Conservation (phyloP, 139 green algal species). For the Chlorella vulgaris region DNA sequence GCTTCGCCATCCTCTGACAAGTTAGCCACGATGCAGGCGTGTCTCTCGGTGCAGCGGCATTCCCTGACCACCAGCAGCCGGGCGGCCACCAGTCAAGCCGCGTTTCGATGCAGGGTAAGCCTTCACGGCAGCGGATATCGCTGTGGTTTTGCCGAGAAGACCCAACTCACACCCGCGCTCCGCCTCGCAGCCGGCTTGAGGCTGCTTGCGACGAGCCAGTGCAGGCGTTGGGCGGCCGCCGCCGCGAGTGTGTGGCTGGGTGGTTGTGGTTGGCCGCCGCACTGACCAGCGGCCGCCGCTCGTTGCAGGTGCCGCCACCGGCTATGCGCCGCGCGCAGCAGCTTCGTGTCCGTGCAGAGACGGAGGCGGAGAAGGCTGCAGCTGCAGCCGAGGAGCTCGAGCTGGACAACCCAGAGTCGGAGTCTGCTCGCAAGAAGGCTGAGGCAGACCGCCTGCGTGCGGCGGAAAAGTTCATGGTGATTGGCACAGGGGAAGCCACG, state of each 20-base stretch:
- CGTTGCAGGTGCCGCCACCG: conserved; percentile 7
- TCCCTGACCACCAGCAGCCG: not conserved
- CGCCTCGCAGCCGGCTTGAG: too few relatives aligned
- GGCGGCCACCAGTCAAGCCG: not conserved
- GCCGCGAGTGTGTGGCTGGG: not conserved
- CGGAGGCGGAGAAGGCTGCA: not conserved
- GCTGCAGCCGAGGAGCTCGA: not conserved
- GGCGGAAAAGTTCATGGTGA: conserved; percentile 91
- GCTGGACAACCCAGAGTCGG: conserved; percentile 55
- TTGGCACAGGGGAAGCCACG: conserved; percentile 62
- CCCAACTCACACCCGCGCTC: too few relatives aligned
- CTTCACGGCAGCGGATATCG: not conserved
- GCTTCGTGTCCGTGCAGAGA: conserved; percentile 8
- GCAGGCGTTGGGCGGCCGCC: not conserved
- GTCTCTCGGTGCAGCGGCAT: not conserved
- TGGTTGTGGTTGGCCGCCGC: not conserved
- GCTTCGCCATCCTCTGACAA: too few relatives aligned
- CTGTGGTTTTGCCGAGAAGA: not conserved
- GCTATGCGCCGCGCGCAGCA: conserved; percentile 8
- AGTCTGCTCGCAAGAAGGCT: conserved; percentile 61
- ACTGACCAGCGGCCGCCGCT: not conserved
- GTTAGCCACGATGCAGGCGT: not conserved
- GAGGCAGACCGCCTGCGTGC: conserved; percentile 79
- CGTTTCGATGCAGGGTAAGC: conserved; percentile 2
- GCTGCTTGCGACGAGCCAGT: not conserved